These are phyloP conservation scores for Gaultheria prostrata DNA, from an alignment of 148 eudicot genomes.

Conservation along the genomic window DNA sequence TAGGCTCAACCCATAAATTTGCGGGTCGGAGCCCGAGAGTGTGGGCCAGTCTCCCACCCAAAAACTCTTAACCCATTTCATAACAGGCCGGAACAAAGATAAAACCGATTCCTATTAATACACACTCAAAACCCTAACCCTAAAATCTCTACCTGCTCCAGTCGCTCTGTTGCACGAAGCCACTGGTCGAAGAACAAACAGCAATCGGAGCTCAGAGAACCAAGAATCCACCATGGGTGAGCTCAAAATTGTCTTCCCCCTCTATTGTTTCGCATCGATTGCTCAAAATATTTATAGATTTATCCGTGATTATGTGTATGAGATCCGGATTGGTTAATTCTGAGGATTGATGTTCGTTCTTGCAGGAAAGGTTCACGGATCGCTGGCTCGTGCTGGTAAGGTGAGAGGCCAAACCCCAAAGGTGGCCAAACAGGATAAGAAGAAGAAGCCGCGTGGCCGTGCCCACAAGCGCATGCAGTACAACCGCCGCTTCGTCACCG, in stretches of 20 bases:
- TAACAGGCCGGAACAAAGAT: neutral
- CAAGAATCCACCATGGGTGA: slow-evolving; percentile 13
- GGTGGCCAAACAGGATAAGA: slow-evolving; percentile 89
- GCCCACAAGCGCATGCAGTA: slow-evolving; percentile 90
- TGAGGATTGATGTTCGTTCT: neutral
- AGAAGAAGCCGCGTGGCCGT: slow-evolving; percentile 93
- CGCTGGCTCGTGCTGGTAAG: slow-evolving; percentile 93
- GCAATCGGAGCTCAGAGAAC: neutral
- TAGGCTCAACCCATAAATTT: neutral
- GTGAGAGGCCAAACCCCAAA: slow-evolving; percentile 93
- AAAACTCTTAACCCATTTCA: neutral
- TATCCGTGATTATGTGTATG: neutral
- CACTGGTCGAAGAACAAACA: neutral
- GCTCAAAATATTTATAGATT: neutral
- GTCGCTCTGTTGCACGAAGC: neutral
- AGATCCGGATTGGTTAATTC: neutral
- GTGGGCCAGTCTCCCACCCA: neutral
- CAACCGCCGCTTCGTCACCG: slow-evolving; percentile 91
- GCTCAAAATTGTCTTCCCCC: neutral
- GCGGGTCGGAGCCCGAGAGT: neutral
- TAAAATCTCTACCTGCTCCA: neutral
- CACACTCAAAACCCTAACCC: neutral
- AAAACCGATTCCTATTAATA: neutral
- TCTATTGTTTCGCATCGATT: neutral
- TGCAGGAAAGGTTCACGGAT: slow-evolving; percentile 89